A percentile compares a stretch with the other conserved stretches of the same genome.
Conservation (phyloP, 805 yeast species). For the Tetrapisispora arboricola region DNA sequence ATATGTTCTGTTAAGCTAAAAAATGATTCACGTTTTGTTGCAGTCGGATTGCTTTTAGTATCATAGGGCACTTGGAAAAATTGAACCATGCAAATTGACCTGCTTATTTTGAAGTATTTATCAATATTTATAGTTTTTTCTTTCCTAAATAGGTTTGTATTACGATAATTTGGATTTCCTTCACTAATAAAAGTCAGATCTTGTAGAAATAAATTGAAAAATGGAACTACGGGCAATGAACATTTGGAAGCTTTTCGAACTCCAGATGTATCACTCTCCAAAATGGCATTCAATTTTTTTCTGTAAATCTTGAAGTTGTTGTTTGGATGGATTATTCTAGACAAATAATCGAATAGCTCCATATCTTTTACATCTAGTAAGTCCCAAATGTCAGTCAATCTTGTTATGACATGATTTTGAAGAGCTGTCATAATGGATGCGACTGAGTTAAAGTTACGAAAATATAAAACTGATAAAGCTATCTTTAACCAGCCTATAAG, state of each 20-base stretch:
- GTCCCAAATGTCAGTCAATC: slow-evolving; percentile 52
- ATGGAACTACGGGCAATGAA: slow-evolving; percentile 60
- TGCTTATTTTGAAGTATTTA: slow-evolving; percentile 57
- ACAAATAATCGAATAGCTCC: slow-evolving; percentile 52
- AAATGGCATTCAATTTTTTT: slow-evolving; percentile 45
- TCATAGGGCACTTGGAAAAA: slow-evolving; percentile 54
- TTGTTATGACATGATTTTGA: slow-evolving; percentile 60
- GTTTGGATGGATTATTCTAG: slow-evolving; percentile 63
- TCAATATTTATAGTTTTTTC: slow-evolving; percentile 57
- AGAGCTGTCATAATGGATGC: slow-evolving; percentile 71
- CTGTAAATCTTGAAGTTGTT: slow-evolving; percentile 66
- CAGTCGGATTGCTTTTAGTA: not conserved
- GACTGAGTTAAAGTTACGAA: slow-evolving; percentile 67
- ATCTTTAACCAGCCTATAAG: slow-evolving; percentile 65
- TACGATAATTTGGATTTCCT: slow-evolving; percentile 64
- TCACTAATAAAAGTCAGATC: slow-evolving; percentile 75
- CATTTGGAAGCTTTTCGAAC: slow-evolving; percentile 14
- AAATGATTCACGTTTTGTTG: slow-evolving; percentile 2
- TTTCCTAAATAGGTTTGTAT: slow-evolving; percentile 40
- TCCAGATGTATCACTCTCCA: slow-evolving; percentile 29
- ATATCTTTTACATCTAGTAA: slow-evolving; percentile 47
- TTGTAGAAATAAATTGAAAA: slow-evolving; percentile 61
- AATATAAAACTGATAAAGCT: slow-evolving; percentile 59
- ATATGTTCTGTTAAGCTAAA: slow-evolving; percentile 14
- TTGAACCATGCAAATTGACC: slow-evolving; percentile 57